Base-by-base conservation (phyloP, 306 rosid genomes). In the Quercus glauca region DNA sequence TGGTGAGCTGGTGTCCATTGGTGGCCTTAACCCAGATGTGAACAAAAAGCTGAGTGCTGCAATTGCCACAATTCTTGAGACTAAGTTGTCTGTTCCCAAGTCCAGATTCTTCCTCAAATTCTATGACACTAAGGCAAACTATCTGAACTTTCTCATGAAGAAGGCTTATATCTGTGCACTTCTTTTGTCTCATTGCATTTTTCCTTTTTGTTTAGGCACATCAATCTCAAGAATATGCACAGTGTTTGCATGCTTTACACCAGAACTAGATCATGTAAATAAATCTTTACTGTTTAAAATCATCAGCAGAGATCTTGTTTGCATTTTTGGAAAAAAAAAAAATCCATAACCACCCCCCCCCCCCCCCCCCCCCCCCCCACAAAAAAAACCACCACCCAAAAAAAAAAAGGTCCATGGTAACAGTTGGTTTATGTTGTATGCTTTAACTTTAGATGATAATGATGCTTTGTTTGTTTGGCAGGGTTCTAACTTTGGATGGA, bases 401-500 rank as follows among this genome's bases (percentile, higher is more conserved):
- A 41, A 37, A 7, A 12, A 49, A 11, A 45, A 11, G 4, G 14
- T 49, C 73, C 59, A 64, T 65, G 25, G 71, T 65, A 59, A 33
- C 67, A 49, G 29, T 69, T 55, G 74, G 59, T 69, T 73, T 57
- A 6, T 68, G 29, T 57, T 28, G 29, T 29, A 58, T 78, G 75
- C 80, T 79, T 31, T 69, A 21, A 29, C 57, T 25, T 37, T 19
- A 28, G 73, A 49, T 71, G 63, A 79, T 86, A 59, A 87, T 57
- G 83, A 33, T 81, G 83, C 70, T 63, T 60, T 73, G 31, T 68
- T 60, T 75, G 75, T 84, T 80, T 23, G 79, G 89, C 94, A 92
- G 98, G 98, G 97, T 71, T 91, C 97, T 26, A 77, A 92, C 93
- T 83, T 94, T 55, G 98, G 98, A 71, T 92, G 97, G 97, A 92